Conservation (phyloP, 345 rosid species). For the Gossypium ekmanianum region DNA sequence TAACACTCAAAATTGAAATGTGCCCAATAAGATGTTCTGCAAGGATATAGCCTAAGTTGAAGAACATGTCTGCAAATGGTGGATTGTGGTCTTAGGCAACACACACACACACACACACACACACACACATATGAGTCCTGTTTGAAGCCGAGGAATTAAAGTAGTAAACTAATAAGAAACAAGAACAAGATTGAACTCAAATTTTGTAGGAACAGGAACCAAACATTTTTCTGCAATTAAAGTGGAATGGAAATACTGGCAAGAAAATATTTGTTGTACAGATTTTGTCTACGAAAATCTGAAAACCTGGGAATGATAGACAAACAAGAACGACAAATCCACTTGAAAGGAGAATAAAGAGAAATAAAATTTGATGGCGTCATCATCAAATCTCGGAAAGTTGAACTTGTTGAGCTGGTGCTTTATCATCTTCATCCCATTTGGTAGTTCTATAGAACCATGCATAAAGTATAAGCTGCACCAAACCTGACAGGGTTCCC, state of each 20-base stretch:
- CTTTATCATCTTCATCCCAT: constrained; percentile 37
- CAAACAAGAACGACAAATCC: not conserved
- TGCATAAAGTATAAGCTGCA: constrained; percentile 13
- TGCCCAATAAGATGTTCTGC: too few species aligned
- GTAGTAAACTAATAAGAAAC: not conserved
- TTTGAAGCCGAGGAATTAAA: not conserved
- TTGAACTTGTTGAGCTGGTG: constrained; percentile 19
- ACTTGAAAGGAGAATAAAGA: not conserved
- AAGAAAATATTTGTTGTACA: not conserved
- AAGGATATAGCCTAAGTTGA: too few species aligned
- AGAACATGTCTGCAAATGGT: not conserved
- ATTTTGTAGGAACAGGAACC: not conserved
- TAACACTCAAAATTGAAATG: too few species aligned
- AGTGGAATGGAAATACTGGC: not conserved
- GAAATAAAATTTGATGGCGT: not conserved
- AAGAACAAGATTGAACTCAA: not conserved
- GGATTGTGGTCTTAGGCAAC: not conserved
- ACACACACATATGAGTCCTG: not conserved
- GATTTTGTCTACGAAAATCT: not conserved
- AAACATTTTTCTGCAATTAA: not conserved
- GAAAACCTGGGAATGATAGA: not conserved
- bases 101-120: not conserved
- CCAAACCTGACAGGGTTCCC: constrained; percentile 13
- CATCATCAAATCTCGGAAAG: constrained; percentile 8
- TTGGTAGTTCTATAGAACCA: constrained; percentile 9